Percentiles rank a stretch among this genome's conserved stretches.
Conservation (phyloP, 176 grass and related monocot genomes). For the Oryza officinalis region DNA sequence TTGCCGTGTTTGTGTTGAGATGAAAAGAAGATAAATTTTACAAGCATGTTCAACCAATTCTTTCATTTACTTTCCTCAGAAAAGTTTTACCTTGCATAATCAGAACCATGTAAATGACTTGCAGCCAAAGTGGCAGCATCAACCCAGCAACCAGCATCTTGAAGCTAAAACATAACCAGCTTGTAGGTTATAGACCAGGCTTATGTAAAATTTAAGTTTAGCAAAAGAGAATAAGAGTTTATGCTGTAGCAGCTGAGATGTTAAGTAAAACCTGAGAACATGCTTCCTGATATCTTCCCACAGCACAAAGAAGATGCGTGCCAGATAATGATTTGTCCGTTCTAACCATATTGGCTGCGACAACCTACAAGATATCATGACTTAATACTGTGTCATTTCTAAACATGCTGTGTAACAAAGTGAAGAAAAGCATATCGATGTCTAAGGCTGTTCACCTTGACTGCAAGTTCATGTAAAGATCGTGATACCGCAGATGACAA, state of each 20-base stretch:
- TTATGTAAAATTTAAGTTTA: constrained; percentile 6
- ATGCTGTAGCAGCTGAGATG: constrained; percentile 1
- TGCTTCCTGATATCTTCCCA: constrained; percentile 96
- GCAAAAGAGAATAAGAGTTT: neutral
- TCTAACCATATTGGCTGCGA: constrained; percentile 99
- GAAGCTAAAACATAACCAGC: constrained; percentile 66
- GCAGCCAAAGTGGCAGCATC: constrained; percentile 97
- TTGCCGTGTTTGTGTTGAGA: neutral
- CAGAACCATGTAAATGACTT: constrained; percentile 94
- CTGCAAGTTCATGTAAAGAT: constrained; percentile 99
- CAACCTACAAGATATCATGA: constrained; percentile 66
- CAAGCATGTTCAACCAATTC: constrained; percentile 11
- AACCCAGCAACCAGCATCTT: constrained; percentile 98
- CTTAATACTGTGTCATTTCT: constrained; percentile 2
- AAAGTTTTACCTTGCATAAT: constrained; percentile 84
- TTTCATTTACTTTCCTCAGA: neutral
- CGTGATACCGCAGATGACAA: constrained; percentile 89
- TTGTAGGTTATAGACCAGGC: neutral
- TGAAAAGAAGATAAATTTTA: neutral
- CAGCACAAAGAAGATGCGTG: constrained; percentile 98
- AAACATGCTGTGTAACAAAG: constrained; percentile 1
- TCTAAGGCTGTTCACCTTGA: constrained; percentile 65
- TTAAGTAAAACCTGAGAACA: constrained; percentile 81
- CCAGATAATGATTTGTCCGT: constrained; percentile 90
- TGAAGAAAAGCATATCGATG: neutral